Evolutionary conservation across 2,329 filamentous ascomycete genomes (phyloP), one percentile per base, ranked within the genome.

Genomic region (Daldinia sp.): DNA sequence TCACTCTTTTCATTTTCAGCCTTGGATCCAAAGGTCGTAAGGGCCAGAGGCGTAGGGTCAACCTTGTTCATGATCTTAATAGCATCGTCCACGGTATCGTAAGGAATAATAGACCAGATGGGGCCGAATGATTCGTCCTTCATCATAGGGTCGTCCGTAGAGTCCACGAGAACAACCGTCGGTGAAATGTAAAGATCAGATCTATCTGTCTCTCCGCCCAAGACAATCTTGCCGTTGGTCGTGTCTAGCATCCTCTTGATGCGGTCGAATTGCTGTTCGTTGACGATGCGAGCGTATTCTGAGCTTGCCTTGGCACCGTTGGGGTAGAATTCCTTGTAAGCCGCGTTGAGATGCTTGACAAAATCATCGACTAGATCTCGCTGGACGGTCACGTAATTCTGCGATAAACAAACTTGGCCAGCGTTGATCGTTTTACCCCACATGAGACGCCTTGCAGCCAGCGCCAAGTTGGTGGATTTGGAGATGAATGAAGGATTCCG

Each of bases 401-500:
- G 93, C 23, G 90, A 92, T 66, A 97, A 86, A 77, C 95, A 99
- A 68, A 97, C 85, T 79, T 99, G 95, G 21, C 95, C 95, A 3
- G 91, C 90, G 75, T 95, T 95, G 64, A 93, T 76, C 3, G 87
- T 84, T 84, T 98, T 99, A 50, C 90, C 91, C 93, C 94, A 99
- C 47, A 97, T 81, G 55, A 98, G 82, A 32, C 95, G 86, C 61
- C 91, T 86, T 4, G 95, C 94, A 1, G 94, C 94, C 50, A 97
- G 82, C 67, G 87, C 83, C 52, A 93, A 80, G 77, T 98, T 87
- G 43, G 93, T 90, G 70, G 92, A 87, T 77, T 90, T 92, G 63
- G 94, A 95, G 73, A 98, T 82, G 74, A 98, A 94, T 64, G 94
- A 93, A 21, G 95, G 95, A 80, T 98, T 98, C 68, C 87, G 84